Conservation (phyloP, 352 stramenopile genomes). For the Pythium scleroteichum region DNA sequence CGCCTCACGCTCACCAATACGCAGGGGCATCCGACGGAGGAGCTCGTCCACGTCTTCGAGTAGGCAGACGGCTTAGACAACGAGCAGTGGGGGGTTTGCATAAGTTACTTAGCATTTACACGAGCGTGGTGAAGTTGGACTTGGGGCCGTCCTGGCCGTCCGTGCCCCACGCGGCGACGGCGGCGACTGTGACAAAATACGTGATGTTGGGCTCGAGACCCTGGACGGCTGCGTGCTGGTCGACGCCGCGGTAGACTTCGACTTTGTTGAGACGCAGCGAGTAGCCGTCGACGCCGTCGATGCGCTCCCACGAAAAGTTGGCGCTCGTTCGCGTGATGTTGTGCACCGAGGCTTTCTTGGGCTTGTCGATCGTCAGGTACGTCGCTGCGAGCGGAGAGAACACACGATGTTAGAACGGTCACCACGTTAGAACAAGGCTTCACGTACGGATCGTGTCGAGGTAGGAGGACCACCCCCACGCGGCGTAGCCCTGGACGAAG, state of each 20-base stretch:
- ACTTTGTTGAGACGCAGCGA: constrained; percentile 76
- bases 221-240: constrained; percentile 38
- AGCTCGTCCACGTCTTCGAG: constrained; percentile 30
- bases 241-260: constrained; percentile 63
- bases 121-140: constrained; percentile 70
- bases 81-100: neutral
- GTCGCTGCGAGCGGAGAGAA: constrained; percentile 41
- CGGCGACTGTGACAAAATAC: constrained; percentile 74
- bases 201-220: constrained; percentile 63
- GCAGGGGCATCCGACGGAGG: constrained; percentile 8
- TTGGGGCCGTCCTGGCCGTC: constrained; percentile 52
- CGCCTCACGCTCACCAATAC: constrained; percentile 16
- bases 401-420: neutral
- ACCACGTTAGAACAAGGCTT: neutral
- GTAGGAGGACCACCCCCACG: constrained; percentile 75
- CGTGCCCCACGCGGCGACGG: constrained; percentile 60
- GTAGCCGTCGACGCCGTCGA: constrained; percentile 62
- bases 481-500: constrained; percentile 76
- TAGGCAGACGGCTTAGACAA: neutral
- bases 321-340: constrained; percentile 48
- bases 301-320: constrained; percentile 49
- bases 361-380: constrained; percentile 57
- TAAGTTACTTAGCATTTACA: neutral
- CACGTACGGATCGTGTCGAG: constrained; percentile 63
- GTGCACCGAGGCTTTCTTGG: constrained; percentile 28